Base-by-base conservation (phyloP, 139 green algal species). In the Yamagishiella unicocca region DNA sequence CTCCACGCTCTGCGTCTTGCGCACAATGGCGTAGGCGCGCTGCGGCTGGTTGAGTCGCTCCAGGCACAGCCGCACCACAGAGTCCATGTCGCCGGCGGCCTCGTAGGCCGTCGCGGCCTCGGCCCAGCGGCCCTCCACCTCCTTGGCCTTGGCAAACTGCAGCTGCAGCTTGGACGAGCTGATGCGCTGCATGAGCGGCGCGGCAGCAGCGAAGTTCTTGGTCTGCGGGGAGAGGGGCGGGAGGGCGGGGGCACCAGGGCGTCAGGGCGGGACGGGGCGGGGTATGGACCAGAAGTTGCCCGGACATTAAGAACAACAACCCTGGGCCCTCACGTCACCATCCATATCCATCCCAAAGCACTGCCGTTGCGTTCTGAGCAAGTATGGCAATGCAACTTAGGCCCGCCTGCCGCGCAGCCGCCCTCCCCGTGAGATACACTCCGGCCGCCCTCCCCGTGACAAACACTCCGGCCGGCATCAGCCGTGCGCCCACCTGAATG, bases 111-210 rank as follows among this genome's bases (percentile, higher is more conserved):
- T 75, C 7, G 86, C 89, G 33, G 89, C 89, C 82, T 92, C 89
- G 8, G 73, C 76, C 55, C 55, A 90, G 90, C 92, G 89, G 72
- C 92, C 92, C 89, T 97, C 92, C 7, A 87, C 90, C 88, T 98
- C 96, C 89, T 97, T 97, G 42, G 93, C 95, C 90, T 95, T 94
- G 2, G 94, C 95, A 75, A 91, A 96, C 87, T 95, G 89, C 82
- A 96, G 88, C 83, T 95, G 94, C 82, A 97, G 86, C 89, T 96
- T 95, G 43, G 94, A 84, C 64, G 84, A 93, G 55, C 66, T 87
- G 50, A 96, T 91, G 42, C 89, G 87, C 3, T 86, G 86, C 95
- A 98, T 97, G 68, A 97, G 90, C 14, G 93, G 95, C 73, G 92
- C 74, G 37, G 94, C 95, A 54, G 89, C 78, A 14, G 42, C 66